Evolutionary conservation across 441 rosid genomes (phyloP).

Genomic region (Hura crepitans): DNA sequence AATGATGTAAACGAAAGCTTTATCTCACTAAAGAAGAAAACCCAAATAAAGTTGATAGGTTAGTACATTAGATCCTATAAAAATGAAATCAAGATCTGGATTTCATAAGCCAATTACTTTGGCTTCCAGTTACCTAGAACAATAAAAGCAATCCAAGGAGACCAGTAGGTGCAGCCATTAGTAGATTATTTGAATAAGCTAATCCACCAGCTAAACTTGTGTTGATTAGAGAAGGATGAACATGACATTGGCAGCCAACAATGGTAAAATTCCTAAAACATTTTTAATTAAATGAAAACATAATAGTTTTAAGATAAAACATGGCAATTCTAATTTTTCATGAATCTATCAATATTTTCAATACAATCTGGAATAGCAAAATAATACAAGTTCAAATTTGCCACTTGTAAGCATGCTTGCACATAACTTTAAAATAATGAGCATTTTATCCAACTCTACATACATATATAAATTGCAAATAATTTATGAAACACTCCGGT

Average conservation of each 20-base stretch:
- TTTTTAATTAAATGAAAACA: not conserved
- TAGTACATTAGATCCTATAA: not conserved
- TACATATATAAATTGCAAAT: not conserved
- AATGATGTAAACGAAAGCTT: not conserved
- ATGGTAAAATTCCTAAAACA: not conserved
- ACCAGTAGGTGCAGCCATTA: conserved; percentile 66
- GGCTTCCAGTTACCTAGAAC: conserved; percentile 46
- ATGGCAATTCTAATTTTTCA: not conserved
- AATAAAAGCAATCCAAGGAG: conserved; percentile 62
- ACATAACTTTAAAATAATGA: not conserved
- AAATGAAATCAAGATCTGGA: not conserved
- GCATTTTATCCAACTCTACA: not conserved
- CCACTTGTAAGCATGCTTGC: not conserved
- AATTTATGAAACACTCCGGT: not conserved
- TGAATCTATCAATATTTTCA: not conserved
- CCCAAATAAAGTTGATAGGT: not conserved
- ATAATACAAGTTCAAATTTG: not conserved
- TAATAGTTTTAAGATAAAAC: not conserved
- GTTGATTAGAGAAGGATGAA: conserved; percentile 9
- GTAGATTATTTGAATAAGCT: conserved; percentile 53
- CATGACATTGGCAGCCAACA: not conserved
- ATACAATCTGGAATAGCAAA: not conserved
- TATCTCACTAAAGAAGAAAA: not conserved
- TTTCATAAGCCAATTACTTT: not conserved
- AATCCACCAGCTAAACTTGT: conserved; percentile 65